Evolutionary conservation across 352 stramenopile genomes (phyloP).

Genomic region (Phytopythium montanum): DNA sequence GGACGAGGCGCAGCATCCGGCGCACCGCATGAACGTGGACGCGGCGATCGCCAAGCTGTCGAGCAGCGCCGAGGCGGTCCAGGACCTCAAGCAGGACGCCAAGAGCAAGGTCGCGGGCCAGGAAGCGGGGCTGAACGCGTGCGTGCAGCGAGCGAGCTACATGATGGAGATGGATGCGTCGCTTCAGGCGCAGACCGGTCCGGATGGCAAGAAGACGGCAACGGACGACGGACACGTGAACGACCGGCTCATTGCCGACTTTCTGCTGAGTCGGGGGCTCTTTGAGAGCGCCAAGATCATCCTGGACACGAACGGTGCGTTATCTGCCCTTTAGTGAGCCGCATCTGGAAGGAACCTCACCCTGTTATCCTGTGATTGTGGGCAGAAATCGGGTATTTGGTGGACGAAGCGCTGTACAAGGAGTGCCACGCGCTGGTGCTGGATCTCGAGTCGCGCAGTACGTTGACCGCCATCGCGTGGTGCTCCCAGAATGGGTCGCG

Average conservation of each 20-base stretch:
- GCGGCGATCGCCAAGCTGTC: conserved; percentile 46
- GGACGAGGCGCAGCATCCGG: conserved; percentile 52
- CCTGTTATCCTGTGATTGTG: not conserved
- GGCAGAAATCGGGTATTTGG: conserved; percentile 51
- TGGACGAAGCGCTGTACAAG: conserved; percentile 58
- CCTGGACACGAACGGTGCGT: conserved; percentile 46
- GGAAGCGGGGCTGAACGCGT: conserved; percentile 53
- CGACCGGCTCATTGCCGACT: conserved; percentile 70
- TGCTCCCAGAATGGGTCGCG: conserved; percentile 70
- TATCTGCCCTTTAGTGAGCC: not conserved
- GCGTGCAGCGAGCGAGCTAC: conserved; percentile 36
- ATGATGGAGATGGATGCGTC: conserved; percentile 33
- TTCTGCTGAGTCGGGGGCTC: conserved; percentile 62
- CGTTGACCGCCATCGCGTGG: conserved; percentile 54
- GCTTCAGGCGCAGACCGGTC: conserved; percentile 10
- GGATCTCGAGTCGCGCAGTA: conserved; percentile 46
- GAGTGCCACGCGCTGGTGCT: conserved; percentile 55
- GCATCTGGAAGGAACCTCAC: not conserved
- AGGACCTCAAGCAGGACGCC: conserved; percentile 38
- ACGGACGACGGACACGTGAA: conserved; percentile 18
- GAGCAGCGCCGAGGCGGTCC: conserved; percentile 39
- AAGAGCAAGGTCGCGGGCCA: conserved; percentile 46
- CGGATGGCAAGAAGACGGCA: conserved; percentile 1
- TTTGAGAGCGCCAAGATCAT: conserved; percentile 68
- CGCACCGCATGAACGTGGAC: conserved; percentile 58